phyloP scores from a whole-genome alignment of 2,329 filamentous ascomycete species.

The Penicillium decumbens region DNA sequence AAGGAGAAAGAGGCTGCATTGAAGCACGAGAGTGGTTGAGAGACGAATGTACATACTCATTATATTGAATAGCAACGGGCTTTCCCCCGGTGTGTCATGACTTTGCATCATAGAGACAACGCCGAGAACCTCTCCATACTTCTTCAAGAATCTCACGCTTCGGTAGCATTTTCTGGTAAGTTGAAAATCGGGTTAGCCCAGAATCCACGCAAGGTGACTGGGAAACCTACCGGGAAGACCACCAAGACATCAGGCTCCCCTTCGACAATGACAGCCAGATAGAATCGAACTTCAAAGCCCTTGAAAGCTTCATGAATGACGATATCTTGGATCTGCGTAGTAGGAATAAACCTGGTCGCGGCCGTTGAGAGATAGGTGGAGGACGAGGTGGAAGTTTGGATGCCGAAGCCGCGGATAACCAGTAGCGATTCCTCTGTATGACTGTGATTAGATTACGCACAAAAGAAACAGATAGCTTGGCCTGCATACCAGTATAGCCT shows the following conservation, averaged over 20 bases:
- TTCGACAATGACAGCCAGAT: constrained; percentile 83
- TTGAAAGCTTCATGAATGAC: constrained; percentile 92
- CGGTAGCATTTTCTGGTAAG: constrained; percentile 61
- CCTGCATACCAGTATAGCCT: constrained; percentile 48
- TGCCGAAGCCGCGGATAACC: constrained; percentile 79
- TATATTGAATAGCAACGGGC: neutral
- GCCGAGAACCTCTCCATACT: constrained; percentile 82
- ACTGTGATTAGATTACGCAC: constrained; percentile 14
- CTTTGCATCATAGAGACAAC: constrained; percentile 71
- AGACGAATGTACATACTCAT: constrained; percentile 4
- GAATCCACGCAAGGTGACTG: neutral
- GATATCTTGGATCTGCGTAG: constrained; percentile 85
- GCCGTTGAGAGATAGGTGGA: constrained; percentile 61
- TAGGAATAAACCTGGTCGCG: constrained; percentile 76
- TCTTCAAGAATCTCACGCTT: constrained; percentile 69
- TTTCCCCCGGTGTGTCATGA: constrained; percentile 30
- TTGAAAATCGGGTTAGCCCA: constrained; percentile 2
- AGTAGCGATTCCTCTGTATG: constrained; percentile 74
- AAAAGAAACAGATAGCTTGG: neutral
- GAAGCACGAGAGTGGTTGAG: constrained; percentile 7
- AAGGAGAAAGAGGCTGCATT: constrained; percentile 20
- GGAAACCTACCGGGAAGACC: constrained; percentile 69
- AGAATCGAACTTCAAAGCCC: constrained; percentile 86
- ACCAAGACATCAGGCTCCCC: constrained; percentile 85
- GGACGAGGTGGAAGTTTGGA: constrained; percentile 76